Evolutionary conservation across 495 filamentous ascomycete genomes (phyloP).

Genomic region (Trichocladium uniseriatum): DNA sequence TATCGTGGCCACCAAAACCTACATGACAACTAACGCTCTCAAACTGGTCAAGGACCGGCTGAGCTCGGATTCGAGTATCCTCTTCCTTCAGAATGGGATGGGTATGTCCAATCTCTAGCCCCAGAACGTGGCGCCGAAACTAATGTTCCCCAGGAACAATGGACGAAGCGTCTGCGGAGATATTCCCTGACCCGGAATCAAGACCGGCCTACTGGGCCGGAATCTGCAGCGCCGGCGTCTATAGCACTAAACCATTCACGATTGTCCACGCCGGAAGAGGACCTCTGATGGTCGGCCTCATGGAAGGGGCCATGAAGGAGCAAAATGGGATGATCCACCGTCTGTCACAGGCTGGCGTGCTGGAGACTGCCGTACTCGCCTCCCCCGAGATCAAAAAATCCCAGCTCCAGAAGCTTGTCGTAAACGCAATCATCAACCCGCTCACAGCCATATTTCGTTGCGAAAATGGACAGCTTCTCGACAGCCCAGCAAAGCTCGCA

Average conservation of each 20-base stretch:
- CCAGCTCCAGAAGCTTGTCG: conserved; percentile 51
- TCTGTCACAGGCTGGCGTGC: neutral
- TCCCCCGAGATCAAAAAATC: conserved; percentile 31
- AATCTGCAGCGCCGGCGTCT: conserved; percentile 59
- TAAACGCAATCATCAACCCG: conserved; percentile 75
- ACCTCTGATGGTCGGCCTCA: conserved; percentile 45
- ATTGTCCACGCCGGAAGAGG: conserved; percentile 54
- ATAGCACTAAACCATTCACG: conserved; percentile 39
- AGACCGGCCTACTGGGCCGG: conserved; percentile 61
- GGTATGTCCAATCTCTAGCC: conserved; percentile 30
- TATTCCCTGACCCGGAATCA: conserved; percentile 50
- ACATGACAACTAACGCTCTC: conserved; percentile 47
- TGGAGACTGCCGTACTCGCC: conserved; percentile 18
- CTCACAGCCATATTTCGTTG: conserved; percentile 64
- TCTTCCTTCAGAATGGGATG: conserved; percentile 75
- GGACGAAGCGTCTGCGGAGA: conserved; percentile 48
- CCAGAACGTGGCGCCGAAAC: neutral
- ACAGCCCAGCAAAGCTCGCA: conserved; percentile 47
- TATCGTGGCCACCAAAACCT: conserved; percentile 61
- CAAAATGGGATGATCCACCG: conserved; percentile 16
- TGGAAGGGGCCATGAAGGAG: conserved; percentile 10
- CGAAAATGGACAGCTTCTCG: conserved; percentile 64
- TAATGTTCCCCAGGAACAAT: conserved; percentile 19
- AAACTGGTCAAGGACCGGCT: conserved; percentile 48
- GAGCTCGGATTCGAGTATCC: conserved; percentile 48